Base-by-base conservation (phyloP, 2,329 filamentous ascomycete genomes). In the Fusarium luffae region DNA sequence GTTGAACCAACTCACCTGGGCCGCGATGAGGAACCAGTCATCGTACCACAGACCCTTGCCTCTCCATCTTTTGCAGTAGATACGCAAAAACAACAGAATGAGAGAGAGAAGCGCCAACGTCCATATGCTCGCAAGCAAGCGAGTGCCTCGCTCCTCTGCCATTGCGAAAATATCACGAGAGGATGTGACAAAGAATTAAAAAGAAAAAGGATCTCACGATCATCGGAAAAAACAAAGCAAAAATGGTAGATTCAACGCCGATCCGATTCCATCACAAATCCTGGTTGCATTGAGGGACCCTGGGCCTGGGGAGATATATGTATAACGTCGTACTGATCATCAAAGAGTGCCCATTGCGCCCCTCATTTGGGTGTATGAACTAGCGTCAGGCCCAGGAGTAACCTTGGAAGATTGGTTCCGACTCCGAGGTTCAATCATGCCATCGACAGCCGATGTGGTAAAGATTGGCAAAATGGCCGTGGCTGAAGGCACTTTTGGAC, bases 41-140 rank as follows among this genome's bases (percentile, higher is more conserved):
- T 81, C 79, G 75, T 78, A 79, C 77, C 78, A 81, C 27, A 81
- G 37, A 47, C 78, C 79, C 37, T 76, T 74, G 3, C 75, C 75
- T 14, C 78, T 74, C 71, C 75, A 77, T 28, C 76, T 49, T 51
- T 81, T 81, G 74, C 79, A 81, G 73, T 81, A 81, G 30, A 80
- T 54, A 8, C 79, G 73, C 19, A 81, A 55, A 13, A 68, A 65
- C 7, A 81, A 58, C 18, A 80, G 46, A 2, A 78, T 49, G 6
- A 64, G 74, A 40, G 70, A 71, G 2, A 72, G 63, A 3, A 60
- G 59, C 0, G 69, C 63, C 37, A 80, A 43, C 4, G 75, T 73
- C 78, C 78, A 80, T 25, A 73, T 76, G 4, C 72, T 72, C n/a
- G 69, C 77, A 6, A 79, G 49, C 16, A 79, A 62, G 14, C 76